Percentiles rank a stretch among this genome's conserved stretches.
phyloP scores from a whole-genome alignment of 352 stramenopile genomes.

The Elongisporangium undulatum region DNA sequence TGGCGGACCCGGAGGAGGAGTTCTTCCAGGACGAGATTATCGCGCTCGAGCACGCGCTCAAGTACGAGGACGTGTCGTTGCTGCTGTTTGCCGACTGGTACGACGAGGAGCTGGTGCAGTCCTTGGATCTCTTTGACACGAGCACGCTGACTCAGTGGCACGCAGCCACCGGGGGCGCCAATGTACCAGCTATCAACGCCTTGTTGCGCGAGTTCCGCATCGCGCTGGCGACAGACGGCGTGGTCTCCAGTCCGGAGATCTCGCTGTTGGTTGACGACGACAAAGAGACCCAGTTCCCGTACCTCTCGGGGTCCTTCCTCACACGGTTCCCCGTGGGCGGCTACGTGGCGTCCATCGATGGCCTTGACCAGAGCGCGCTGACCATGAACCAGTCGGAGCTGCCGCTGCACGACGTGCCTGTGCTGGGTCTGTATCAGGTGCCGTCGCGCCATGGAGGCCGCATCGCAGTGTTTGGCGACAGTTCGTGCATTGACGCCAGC shows the following conservation, averaged over 20 bases:
- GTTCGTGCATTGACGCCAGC: slow-evolving; percentile 63
- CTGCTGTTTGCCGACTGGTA: slow-evolving; percentile 84
- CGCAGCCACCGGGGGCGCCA: slow-evolving; percentile 71
- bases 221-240: slow-evolving; percentile 42
- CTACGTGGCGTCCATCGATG: slow-evolving; percentile 56
- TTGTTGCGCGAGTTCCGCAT: slow-evolving; percentile 67
- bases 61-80: slow-evolving; percentile 64
- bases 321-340: slow-evolving; percentile 63
- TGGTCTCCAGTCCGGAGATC: slow-evolving; percentile 45
- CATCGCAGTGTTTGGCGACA: slow-evolving; percentile 75
- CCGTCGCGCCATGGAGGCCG: slow-evolving; percentile 52
- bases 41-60: slow-evolving; percentile 47
- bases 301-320: slow-evolving; percentile 60
- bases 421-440: slow-evolving; percentile 67
- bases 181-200: slow-evolving; percentile 68
- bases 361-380: slow-evolving; percentile 42
- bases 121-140: slow-evolving; percentile 75
- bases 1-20: slow-evolving; percentile 81
- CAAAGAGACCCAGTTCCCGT: slow-evolving; percentile 36
- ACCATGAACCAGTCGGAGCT: slow-evolving; percentile 43
- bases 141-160: slow-evolving; percentile 80
- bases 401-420: slow-evolving; percentile 29
- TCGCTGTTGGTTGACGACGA: slow-evolving; percentile 25
- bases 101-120: slow-evolving; percentile 48
- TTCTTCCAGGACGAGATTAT: slow-evolving; percentile 68